Conservation (phyloP, 495 filamentous ascomycete species). For the Thermothielavioides terrestris region DNA sequence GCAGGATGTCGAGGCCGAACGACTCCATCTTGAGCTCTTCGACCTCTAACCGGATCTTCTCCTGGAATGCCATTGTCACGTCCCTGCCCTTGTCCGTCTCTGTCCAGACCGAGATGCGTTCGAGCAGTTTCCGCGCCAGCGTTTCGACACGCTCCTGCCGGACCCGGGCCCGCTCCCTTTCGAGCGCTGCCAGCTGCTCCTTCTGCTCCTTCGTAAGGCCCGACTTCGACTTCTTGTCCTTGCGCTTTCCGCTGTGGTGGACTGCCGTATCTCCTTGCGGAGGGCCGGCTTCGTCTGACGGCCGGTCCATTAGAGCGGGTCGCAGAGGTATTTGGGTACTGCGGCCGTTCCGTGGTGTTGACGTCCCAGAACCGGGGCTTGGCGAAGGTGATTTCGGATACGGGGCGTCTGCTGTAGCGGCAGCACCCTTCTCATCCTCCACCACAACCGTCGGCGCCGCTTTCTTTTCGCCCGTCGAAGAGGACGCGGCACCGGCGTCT, state of each 20-base stretch:
- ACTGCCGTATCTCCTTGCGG: slow-evolving; percentile 64
- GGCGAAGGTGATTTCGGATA: slow-evolving; percentile 26
- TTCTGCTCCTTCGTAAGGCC: slow-evolving; percentile 81
- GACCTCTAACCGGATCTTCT: slow-evolving; percentile 88
- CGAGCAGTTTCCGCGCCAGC: slow-evolving; percentile 72
- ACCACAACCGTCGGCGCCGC: slow-evolving; percentile 30
- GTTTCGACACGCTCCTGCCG: slow-evolving; percentile 87
- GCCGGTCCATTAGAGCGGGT: slow-evolving; percentile 78
- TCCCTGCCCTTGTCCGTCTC: slow-evolving; percentile 86
- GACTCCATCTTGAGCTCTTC: slow-evolving; percentile 99
- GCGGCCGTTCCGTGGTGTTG: slow-evolving; percentile 47
- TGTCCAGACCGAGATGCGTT: slow-evolving; percentile 91
- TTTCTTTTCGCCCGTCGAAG: slow-evolving; percentile 21
- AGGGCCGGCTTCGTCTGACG: slow-evolving; percentile 84
- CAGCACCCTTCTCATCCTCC: slow-evolving; percentile 33
- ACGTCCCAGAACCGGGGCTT: slow-evolving; percentile 49
- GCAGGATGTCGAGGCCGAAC: slow-evolving; percentile 93
- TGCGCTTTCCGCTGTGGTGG: slow-evolving; percentile 53
- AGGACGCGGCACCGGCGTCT: slow-evolving; percentile 14
- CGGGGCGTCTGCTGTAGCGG: slow-evolving; percentile 4
- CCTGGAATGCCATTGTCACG: slow-evolving; percentile 81
- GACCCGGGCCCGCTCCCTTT: slow-evolving; percentile 71
- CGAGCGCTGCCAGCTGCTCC: slow-evolving; percentile 80
- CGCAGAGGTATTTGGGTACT: slow-evolving; percentile 61
- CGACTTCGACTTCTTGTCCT: slow-evolving; percentile 76